phyloP scores from a whole-genome alignment of 2,329 filamentous ascomycete genomes.

The Blumeriella jaapii region DNA sequence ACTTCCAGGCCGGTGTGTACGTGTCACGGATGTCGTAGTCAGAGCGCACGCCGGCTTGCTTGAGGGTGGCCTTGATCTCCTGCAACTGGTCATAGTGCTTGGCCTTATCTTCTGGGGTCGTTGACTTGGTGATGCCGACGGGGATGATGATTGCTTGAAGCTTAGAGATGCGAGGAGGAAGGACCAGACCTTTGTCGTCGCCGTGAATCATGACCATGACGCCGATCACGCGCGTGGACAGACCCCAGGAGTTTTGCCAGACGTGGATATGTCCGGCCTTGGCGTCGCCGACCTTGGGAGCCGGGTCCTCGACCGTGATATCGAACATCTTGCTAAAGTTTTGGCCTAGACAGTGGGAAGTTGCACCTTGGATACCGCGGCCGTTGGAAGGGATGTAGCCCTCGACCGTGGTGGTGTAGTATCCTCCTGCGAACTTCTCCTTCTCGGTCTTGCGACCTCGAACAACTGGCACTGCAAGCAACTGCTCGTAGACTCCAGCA shows the following conservation, averaged over 20 bases:
- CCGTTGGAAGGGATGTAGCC: slow-evolving; percentile 94
- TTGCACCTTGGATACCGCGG: slow-evolving; percentile 91
- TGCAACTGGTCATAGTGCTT: slow-evolving; percentile 68
- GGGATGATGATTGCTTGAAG: slow-evolving; percentile 80
- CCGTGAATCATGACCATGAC: slow-evolving; percentile 99
- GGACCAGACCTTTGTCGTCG: slow-evolving; percentile 88
- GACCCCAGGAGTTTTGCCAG: slow-evolving; percentile 98
- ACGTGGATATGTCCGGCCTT: slow-evolving; percentile 74
- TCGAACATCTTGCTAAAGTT: slow-evolving; percentile 99
- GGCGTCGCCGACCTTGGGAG: slow-evolving; percentile 54
- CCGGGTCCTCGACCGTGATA: slow-evolving; percentile 90
- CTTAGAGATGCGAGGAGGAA: slow-evolving; percentile 83
- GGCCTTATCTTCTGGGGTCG: slow-evolving; percentile 64
- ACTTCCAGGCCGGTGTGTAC: slow-evolving; percentile 93
- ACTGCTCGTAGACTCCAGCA: slow-evolving; percentile 80
- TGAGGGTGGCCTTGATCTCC: slow-evolving; percentile 56
- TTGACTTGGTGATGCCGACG: slow-evolving; percentile 86
- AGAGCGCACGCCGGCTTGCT: slow-evolving; percentile 62
- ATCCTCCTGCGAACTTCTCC: slow-evolving; percentile 93
- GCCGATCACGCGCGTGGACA: slow-evolving; percentile 93
- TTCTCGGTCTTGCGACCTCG: slow-evolving; percentile 91
- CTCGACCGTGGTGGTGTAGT: slow-evolving; percentile 95
- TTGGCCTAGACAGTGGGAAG: slow-evolving; percentile 82
- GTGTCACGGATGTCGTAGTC: slow-evolving; percentile 79
- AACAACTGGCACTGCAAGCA: slow-evolving; percentile 89